These are phyloP conservation scores for Cadophora luteo-olivacea DNA, from an alignment of 2,329 filamentous ascomycete genomes.

Conservation along the genomic window DNA sequence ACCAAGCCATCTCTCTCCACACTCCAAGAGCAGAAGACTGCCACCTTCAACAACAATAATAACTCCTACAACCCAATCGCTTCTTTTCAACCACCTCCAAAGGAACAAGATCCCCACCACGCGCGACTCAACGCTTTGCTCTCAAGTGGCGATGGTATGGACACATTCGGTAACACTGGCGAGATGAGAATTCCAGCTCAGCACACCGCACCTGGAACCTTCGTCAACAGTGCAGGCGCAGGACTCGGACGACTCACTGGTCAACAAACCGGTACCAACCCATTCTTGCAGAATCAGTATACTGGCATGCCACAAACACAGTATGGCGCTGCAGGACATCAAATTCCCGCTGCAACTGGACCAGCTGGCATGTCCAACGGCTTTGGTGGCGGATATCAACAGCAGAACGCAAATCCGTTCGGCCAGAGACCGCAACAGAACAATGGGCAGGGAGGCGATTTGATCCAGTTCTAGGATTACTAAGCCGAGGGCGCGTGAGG, in stretches of 20 bases:
- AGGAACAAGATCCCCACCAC: constrained; percentile 66
- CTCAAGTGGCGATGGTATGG: constrained; percentile 87
- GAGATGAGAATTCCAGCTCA: constrained; percentile 94
- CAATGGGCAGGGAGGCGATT: constrained; percentile 42
- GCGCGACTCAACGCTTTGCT: constrained; percentile 87
- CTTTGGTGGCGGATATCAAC: constrained; percentile 47
- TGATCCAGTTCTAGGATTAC: constrained; percentile 43
- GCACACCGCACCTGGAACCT: constrained; percentile 94
- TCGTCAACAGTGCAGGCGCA: constrained; percentile 92
- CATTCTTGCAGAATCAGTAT: constrained; percentile 84
- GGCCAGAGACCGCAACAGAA: constrained; percentile 56
- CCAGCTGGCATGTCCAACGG: constrained; percentile 61
- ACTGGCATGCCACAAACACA: constrained; percentile 74
- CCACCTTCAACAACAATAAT: constrained; percentile 51
- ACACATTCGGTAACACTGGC: constrained; percentile 97
- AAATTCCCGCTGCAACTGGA: constrained; percentile 62
- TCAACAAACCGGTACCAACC: constrained; percentile 76
- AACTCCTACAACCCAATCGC: constrained; percentile 58
- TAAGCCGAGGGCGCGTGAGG: neutral
- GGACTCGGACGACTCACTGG: constrained; percentile 72
- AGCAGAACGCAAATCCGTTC: constrained; percentile 58
- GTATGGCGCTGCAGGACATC: constrained; percentile 51
- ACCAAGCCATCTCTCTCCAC: constrained; percentile 75
- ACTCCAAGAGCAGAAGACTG: constrained; percentile 83
- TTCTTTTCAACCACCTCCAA: constrained; percentile 53